These are phyloP conservation scores for Phytophthora pistaciae DNA, from an alignment of 352 stramenopile genomes.

Conservation along the genomic window DNA sequence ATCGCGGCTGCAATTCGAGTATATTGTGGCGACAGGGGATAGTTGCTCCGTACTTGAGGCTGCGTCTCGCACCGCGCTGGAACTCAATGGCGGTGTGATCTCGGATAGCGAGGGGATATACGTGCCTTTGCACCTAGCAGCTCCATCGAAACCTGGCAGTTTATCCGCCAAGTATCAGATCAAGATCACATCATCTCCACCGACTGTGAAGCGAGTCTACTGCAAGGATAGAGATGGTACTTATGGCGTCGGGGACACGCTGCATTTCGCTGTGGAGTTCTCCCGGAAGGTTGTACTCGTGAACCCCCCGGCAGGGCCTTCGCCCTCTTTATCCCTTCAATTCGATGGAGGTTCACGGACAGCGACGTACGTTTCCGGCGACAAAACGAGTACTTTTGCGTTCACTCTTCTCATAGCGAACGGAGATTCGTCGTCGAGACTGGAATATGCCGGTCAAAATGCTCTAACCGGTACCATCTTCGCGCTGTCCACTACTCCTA, in stretches of 20 bases:
- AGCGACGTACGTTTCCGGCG: constrained; percentile 55
- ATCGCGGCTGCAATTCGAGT: constrained; percentile 55
- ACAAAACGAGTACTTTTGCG: constrained; percentile 41
- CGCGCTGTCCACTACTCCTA: constrained; percentile 55
- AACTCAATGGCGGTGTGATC: constrained; percentile 65
- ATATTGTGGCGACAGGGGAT: constrained; percentile 62
- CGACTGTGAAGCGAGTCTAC: constrained; percentile 51
- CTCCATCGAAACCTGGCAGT: constrained; percentile 39
- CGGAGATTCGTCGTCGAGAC: constrained; percentile 35
- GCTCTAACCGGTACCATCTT: constrained; percentile 54
- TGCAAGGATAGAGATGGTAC: constrained; percentile 33
- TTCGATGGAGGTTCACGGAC: constrained; percentile 35
- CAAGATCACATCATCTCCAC: constrained; percentile 51
- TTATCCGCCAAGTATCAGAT: constrained; percentile 58
- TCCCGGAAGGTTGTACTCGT: constrained; percentile 41
- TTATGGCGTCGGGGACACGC: constrained; percentile 60
- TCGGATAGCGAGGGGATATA: constrained; percentile 50
- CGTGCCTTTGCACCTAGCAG: constrained; percentile 56
- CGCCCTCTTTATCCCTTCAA: constrained; percentile 46
- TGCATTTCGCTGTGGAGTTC: constrained; percentile 62
- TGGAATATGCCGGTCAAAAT: constrained; percentile 53
- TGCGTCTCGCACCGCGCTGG: constrained; percentile 50
- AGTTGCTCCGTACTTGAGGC: constrained; percentile 54
- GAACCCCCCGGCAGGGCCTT: constrained; percentile 12
- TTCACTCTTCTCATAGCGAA: constrained; percentile 51